Evolutionary conservation across 228 moss, liverwort and hornwort genomes (phyloP).

Genomic region (Sphagnum fallax): DNA sequence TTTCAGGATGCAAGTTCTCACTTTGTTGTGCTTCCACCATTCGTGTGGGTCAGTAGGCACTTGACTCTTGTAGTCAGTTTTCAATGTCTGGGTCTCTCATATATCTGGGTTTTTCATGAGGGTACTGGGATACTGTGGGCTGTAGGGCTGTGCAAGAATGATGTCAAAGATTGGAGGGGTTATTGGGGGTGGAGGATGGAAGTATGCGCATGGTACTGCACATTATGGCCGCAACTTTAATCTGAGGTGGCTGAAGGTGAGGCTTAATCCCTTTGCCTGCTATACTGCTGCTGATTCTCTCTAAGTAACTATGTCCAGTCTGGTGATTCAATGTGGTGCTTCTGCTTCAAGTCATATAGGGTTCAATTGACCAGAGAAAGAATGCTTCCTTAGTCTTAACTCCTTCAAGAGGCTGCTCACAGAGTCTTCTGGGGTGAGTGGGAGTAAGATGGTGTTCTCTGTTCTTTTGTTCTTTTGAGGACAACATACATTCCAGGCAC

Average conservation of each 20-base stretch:
- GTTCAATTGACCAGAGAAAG: background rate
- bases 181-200: slow-evolving; percentile 94
- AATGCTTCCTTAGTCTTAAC: background rate
- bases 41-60: too few species aligned
- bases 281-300: too few species aligned
- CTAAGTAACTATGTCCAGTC: too few species aligned
- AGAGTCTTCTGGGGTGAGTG: too few species aligned
- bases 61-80: too few species aligned
- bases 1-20: background rate
- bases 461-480: too few species aligned
- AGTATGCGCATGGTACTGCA: slow-evolving; percentile 97
- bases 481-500: too few species aligned
- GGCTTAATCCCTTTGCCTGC: background rate
- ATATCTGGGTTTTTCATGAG: too few species aligned
- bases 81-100: too few species aligned
- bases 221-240: slow-evolving; percentile 98
- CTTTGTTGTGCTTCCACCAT: background rate
- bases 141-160: slow-evolving; percentile 94
- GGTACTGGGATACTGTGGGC: too few species aligned
- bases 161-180: slow-evolving; percentile 97
- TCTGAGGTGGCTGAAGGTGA: slow-evolving; percentile 96
- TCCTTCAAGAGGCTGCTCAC: too few species aligned
- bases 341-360: background rate
- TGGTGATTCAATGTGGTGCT: background rate
- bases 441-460: too few species aligned